phyloP scores from a whole-genome alignment of 768 basidiomycete genomes.

The Tulasnella sp. region DNA sequence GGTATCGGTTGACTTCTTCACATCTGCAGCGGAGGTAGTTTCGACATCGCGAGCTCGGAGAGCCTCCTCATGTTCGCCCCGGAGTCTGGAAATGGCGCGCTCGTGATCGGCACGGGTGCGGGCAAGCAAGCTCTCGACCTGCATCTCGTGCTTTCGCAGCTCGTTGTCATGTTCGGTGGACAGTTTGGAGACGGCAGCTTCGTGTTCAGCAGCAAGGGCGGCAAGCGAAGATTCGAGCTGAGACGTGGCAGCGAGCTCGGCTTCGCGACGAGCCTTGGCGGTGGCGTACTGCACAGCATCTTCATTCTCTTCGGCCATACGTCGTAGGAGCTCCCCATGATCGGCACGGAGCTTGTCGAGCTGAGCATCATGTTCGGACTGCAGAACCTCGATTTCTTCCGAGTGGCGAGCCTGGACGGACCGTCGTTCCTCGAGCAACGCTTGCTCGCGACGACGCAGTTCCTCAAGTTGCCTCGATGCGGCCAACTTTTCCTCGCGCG shows the following conservation, averaged over 20 bases:
- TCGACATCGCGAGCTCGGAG: constrained; percentile 51
- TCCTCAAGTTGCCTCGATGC: constrained; percentile 58
- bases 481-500: constrained; percentile 52
- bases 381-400: constrained; percentile 50
- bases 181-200: constrained; percentile 32
- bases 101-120: constrained; percentile 33
- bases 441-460: constrained; percentile 59
- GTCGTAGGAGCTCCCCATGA: constrained; percentile 45
- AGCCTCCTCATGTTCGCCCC: constrained; percentile 51
- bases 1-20: constrained; percentile 23
- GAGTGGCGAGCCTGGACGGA: constrained; percentile 41
- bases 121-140: constrained; percentile 30
- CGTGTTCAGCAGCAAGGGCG: constrained; percentile 15
- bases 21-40: constrained; percentile 38
- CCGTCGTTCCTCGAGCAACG: constrained; percentile 47
- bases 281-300: constrained; percentile 35
- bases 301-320: constrained; percentile 45
- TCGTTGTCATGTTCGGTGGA: constrained; percentile 41
- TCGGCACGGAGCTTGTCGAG: constrained; percentile 40
- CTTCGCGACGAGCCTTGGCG: constrained; percentile 29
- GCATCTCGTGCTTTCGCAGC: constrained; percentile 38
- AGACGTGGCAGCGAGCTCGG: constrained; percentile 28
- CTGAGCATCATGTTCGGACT: constrained; percentile 50
- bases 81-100: constrained; percentile 43
- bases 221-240: constrained; percentile 27